Evolutionary conservation across 164 flowering plant genomes (phyloP).

Genomic region (Buxus sempervirens): DNA sequence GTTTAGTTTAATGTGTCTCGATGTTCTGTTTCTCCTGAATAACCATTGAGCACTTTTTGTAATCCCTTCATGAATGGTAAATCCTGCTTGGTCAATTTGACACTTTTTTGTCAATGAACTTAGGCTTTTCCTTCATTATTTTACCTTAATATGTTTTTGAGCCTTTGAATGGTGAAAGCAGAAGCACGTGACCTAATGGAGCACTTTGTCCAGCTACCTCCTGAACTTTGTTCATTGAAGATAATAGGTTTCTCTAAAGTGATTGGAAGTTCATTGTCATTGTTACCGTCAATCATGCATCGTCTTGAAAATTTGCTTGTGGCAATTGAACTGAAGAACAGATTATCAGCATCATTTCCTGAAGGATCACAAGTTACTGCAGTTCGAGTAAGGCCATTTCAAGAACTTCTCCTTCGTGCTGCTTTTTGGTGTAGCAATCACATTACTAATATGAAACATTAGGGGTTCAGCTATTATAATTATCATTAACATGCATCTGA

Average conservation of each 20-base stretch:
- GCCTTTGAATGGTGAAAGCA: constrained; percentile 24
- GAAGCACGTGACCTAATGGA: constrained; percentile 60
- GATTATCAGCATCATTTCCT: constrained; percentile 60
- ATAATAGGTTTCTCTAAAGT: constrained; percentile 82
- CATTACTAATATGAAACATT: background rate
- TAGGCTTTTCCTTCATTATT: background rate
- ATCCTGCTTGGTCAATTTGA: background rate
- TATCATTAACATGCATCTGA: background rate
- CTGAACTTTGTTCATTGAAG: constrained; percentile 86
- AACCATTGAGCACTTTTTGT: no score
- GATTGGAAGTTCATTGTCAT: constrained; percentile 86
- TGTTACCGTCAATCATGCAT: constrained; percentile 93
- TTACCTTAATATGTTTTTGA: background rate
- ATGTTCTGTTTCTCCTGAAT: no score
- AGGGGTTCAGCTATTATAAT: background rate
- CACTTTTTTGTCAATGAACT: background rate
- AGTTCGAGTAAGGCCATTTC: constrained; percentile 43
- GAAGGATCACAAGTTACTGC: constrained; percentile 74
- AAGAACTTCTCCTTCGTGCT: background rate
- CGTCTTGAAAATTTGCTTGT: constrained; percentile 87
- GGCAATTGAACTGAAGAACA: constrained; percentile 75
- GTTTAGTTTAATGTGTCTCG: no score
- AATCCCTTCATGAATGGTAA: no score
- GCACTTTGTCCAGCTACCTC: constrained; percentile 77
- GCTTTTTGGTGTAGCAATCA: background rate